Conservation (phyloP, 768 basidiomycete species). For the Suillus weaverae region DNA sequence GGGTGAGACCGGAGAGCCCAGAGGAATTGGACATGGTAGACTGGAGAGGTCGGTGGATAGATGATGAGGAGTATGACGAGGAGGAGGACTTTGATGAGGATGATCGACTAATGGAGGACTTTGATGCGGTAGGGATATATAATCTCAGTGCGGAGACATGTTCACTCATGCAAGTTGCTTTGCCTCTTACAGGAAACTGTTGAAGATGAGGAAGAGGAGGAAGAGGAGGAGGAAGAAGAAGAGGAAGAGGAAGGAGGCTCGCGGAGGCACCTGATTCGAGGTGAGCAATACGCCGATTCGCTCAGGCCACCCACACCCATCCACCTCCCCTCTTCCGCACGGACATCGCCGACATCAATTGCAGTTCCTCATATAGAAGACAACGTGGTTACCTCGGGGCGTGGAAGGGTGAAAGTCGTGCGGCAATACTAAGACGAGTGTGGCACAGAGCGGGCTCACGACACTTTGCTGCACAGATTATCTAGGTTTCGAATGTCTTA, state of each 20-base stretch:
- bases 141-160: not conserved
- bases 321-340: conserved; percentile 43
- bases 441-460: not conserved
- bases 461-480: conserved; percentile 13
- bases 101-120: conserved; percentile 83
- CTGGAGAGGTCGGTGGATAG: conserved; percentile 87
- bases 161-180: conserved; percentile 14
- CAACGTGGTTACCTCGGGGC: conserved; percentile 23
- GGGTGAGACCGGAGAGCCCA: conserved; percentile 78
- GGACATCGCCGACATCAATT: conserved; percentile 52
- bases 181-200: conserved; percentile 45
- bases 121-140: conserved; percentile 63
- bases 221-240: conserved; percentile 54
- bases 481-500: conserved; percentile 26
- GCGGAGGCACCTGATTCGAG: conserved; percentile 33
- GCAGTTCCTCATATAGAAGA: conserved; percentile 48
- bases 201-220: conserved; percentile 55
- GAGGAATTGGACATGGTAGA: conserved; percentile 87
- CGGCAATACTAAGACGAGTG: conserved; percentile 38
- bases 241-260: conserved; percentile 30
- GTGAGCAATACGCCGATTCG: conserved; percentile 37
- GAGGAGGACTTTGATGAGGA: conserved; percentile 53
- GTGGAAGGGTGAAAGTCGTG: conserved; percentile 52
- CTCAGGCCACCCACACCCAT: conserved; percentile 41
- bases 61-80: conserved; percentile 72